These are phyloP conservation scores for Aspergillus wentii DNA, from an alignment of 495 filamentous ascomycete genomes.

Conservation along the genomic window DNA sequence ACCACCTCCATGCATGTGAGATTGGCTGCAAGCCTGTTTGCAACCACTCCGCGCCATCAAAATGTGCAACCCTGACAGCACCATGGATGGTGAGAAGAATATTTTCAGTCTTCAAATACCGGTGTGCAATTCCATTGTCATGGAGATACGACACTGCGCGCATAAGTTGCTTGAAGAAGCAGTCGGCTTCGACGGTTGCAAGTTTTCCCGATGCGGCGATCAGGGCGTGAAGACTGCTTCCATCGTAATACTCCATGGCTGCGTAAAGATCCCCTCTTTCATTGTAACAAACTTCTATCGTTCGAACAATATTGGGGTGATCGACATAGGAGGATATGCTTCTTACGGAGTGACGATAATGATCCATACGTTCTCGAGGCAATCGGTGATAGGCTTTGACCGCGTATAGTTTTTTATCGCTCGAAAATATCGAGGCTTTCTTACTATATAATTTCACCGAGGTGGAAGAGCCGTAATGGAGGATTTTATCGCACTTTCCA, in stretches of 20 bases:
- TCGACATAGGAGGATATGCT: background rate
- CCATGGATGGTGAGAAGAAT: constrained; percentile 48
- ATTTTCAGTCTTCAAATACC: constrained; percentile 59
- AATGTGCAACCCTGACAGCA: too few species aligned
- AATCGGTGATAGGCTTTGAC: constrained; percentile 8
- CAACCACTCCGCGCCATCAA: too few species aligned
- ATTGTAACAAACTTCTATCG: constrained; percentile 13
- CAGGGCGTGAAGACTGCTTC: constrained; percentile 12
- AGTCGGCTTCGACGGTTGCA: constrained; percentile 6
- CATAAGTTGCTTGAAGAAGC: constrained; percentile 46
- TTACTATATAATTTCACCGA: constrained; percentile 10
- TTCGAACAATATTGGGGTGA: constrained; percentile 14
- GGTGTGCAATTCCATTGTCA: constrained; percentile 43
- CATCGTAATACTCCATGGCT: constrained; percentile 15
- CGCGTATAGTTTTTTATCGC: constrained; percentile 5
- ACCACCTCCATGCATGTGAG: too few species aligned
- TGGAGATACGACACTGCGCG: constrained; percentile 53
- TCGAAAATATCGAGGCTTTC: constrained; percentile 1
- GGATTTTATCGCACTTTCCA: constrained; percentile 7
- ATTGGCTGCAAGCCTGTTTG: too few species aligned
- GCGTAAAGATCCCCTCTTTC: constrained; percentile 10
- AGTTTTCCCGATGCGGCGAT: constrained; percentile 5
- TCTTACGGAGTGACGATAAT: background rate
- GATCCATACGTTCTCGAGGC: background rate
- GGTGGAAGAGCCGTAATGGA: constrained; percentile 8